phyloP scores from a whole-genome alignment of 768 basidiomycete species.

The Xerocomellus amylosporus region DNA sequence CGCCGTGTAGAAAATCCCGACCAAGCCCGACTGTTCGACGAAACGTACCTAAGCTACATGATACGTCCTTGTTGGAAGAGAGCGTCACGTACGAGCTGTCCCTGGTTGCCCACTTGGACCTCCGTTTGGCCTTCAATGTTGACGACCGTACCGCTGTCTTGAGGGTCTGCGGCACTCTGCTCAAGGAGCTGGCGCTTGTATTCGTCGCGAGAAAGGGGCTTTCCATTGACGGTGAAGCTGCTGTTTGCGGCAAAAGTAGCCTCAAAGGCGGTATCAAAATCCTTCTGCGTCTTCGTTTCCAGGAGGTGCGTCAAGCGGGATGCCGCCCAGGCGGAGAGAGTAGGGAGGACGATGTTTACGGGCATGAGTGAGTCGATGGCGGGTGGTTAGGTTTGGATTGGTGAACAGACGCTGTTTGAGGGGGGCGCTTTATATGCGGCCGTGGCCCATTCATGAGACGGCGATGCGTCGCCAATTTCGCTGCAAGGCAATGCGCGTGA shows the following conservation, averaged over 20 bases:
- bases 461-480: neutral
- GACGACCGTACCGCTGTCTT: slow-evolving; percentile 18
- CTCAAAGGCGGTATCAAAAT: slow-evolving; percentile 41
- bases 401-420: neutral
- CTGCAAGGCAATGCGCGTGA: neutral
- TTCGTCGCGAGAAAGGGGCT: slow-evolving; percentile 34
- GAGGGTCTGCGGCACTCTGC: slow-evolving; percentile 23
- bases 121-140: slow-evolving; percentile 27
- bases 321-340: slow-evolving; percentile 43
- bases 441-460: neutral
- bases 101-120: slow-evolving; percentile 25
- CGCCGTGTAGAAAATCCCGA: slow-evolving; percentile 40
- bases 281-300: slow-evolving; percentile 34
- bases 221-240: slow-evolving; percentile 42
- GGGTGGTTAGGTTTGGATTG: neutral
- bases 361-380: slow-evolving; percentile 19
- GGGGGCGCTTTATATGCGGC: slow-evolving; percentile 12
- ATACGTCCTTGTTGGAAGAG: neutral
- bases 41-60: neutral
- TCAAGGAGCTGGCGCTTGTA: slow-evolving; percentile 39
- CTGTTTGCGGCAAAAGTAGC: slow-evolving; percentile 37
- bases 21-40: slow-evolving; percentile 24
- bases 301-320: slow-evolving; percentile 38
- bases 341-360: slow-evolving; percentile 35
- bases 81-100: slow-evolving; percentile 23